Evolutionary conservation across 768 basidiomycete genomes (phyloP), one percentile per base, ranked within the genome.

Genomic region (Leccinellum luteum): DNA sequence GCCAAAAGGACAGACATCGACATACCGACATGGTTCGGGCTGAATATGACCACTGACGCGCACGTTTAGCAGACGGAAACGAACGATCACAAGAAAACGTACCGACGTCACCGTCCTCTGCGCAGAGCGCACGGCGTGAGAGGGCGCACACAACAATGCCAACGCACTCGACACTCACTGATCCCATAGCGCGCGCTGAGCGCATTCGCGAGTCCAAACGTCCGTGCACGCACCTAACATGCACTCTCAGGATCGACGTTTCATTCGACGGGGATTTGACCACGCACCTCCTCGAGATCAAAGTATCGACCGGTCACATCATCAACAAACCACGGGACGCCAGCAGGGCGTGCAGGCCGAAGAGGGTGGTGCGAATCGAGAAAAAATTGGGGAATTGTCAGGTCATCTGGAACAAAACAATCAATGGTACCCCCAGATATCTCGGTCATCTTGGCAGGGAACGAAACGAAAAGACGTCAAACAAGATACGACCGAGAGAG

Each of bases 381-480:
- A 47, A 89, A 75, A 66, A 89, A 89, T 69, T 89, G 87, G 7
- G 86, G 81, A 9, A 89, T 75, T 21, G 81, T 82, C 41, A 88
- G 71, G 69, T 87, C 68, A 62, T 88, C 85, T 15, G 86, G 86
- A 53, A 86, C 82, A 38, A 63, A 62, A 52, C 74, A 74, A 48
- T 79, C 64, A 13, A 71, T 54, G 41, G 60, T 54, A 8, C 61
- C 68, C n/a, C 66, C 64, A 25, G 60, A 59, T 61, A 72, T 66
- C 54, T 74, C 68, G 54, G 57, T 12, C 63, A 64, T 64, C 25
- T 7, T 58, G 25, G 30, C 47, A 25, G n/a, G 10, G 13, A 27
- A 51, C 14, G 7, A n/a, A 43, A 23, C 7, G 32, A 25, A 25
- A n/a, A 19, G 15, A 17, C 1, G 28, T 17, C 19, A n/a, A 6